Conservation (phyloP, 2,329 filamentous ascomycete genomes). For the Beauveria asiatica region DNA sequence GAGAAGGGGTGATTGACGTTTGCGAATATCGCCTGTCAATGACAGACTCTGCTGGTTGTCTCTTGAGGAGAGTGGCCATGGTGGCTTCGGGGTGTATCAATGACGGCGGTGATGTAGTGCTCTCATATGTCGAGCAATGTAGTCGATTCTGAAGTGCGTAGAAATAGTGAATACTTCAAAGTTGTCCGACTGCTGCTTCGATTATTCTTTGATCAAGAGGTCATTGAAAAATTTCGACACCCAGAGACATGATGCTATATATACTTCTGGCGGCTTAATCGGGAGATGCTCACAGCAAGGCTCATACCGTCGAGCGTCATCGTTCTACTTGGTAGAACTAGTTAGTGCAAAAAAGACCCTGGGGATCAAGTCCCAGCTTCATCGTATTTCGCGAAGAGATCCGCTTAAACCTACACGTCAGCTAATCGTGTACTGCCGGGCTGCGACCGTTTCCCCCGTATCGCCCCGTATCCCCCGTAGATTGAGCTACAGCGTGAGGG, state of each 20-base stretch:
- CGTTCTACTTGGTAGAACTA: neutral
- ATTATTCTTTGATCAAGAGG: neutral
- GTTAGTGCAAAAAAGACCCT: too few species aligned
- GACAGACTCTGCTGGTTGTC: neutral
- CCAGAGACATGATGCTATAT: neutral
- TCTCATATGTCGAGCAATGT: neutral
- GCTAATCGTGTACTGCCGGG: neutral
- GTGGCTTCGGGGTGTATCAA: slow-evolving; percentile 5
- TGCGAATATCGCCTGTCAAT: neutral
- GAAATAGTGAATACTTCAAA: neutral
- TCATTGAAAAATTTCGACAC: neutral
- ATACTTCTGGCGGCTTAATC: neutral
- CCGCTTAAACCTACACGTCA: neutral
- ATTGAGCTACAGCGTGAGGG: too few species aligned
- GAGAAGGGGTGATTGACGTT: slow-evolving; percentile 11
- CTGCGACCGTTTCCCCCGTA: slow-evolving; percentile 5
- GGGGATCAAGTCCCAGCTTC: neutral
- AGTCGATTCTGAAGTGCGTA: neutral
- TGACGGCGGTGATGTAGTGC: neutral
- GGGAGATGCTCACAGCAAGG: neutral
- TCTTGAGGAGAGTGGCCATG: slow-evolving; percentile 12
- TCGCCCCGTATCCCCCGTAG: neutral
- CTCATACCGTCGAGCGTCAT: neutral
- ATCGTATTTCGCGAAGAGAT: slow-evolving; percentile 4
- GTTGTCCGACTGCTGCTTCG: neutral